Evolutionary conservation across 2,329 filamentous ascomycete species (phyloP), one percentile per base, ranked within the genome.

Genomic region (Rhytidhysteron rufulum): DNA sequence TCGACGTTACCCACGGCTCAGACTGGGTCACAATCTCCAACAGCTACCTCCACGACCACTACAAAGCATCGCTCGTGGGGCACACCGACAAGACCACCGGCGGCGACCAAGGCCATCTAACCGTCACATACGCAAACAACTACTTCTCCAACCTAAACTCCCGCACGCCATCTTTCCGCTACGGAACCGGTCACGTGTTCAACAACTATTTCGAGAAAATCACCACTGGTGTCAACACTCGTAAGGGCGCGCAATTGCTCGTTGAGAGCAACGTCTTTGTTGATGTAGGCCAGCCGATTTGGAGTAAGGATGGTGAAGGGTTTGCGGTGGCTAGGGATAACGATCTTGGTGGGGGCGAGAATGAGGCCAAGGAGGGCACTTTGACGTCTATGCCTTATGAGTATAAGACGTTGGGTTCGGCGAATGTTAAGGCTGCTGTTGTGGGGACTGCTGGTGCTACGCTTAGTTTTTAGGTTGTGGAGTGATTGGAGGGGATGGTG

Each of bases 41-140:
- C 64, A 49, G 57, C 48, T 71, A 67, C 58, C 49, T 78, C 48
- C 75, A 78, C 60, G 74, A 78, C 63, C 77, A 82, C 72, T 82
- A 70, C 68, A 83, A 82, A 62, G 74, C 71, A 10, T 77, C 73
- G 0, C 68, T 82, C 7, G 68, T 81, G 41, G 79, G 78, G 11
- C 79, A 83, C 71, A 76, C 71, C 27, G 76, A 83, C 69, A 71
- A 47, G 64, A 82, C 82, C 67, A 65, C 48, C 24, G 65, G 54
- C 36, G 75, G 82, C 50, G 82, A 86, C 66, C 76, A 57, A 6
- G 81, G 81, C 48, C 71, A 80, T 56, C 70, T 85, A 33, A 75
- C 69, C 56, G 69, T 86, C 40, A 85, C 82, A 41, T 83, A 82
- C 60, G 73, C 74, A 66, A 78, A 83, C 71, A 85, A 85, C 74